phyloP scores from a whole-genome alignment of 169 alveolate genomes.

The Amoebophrya sp. region DNA sequence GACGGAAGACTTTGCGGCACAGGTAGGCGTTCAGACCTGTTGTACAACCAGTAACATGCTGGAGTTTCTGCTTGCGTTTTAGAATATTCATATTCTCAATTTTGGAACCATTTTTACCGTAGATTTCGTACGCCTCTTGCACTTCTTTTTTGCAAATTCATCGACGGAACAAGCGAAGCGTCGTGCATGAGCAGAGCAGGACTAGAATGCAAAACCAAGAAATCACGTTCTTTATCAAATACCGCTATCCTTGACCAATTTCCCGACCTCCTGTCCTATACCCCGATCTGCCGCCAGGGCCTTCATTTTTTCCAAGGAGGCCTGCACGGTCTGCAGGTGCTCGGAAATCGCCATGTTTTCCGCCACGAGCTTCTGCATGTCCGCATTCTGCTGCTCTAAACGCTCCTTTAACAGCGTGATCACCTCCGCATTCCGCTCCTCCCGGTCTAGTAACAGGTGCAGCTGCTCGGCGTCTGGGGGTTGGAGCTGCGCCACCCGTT shows the following conservation, averaged over 20 bases:
- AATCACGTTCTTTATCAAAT: too few relatives aligned
- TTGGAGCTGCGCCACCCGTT: background rate
- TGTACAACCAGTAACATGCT: too few relatives aligned
- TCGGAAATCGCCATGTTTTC: slow-evolving; percentile 10
- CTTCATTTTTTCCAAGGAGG: background rate
- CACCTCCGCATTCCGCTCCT: background rate
- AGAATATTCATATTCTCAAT: background rate
- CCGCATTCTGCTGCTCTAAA: background rate
- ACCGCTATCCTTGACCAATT: background rate
- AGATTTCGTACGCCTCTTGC: too few relatives aligned
- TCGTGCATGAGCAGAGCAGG: too few relatives aligned
- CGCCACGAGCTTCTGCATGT: background rate
- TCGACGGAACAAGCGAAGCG: too few relatives aligned
- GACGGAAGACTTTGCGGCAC: slow-evolving; percentile 17
- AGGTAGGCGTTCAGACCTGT: slow-evolving; percentile 12
- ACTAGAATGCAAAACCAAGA: too few relatives aligned
- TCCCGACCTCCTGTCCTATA: background rate
- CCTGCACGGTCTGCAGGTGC: background rate
- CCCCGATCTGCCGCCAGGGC: background rate
- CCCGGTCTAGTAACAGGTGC: background rate
- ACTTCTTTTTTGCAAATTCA: too few relatives aligned
- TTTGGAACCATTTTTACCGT: too few relatives aligned
- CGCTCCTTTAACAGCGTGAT: background rate
- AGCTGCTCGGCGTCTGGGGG: slow-evolving; percentile 6
- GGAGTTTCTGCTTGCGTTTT: background rate